These are phyloP conservation scores for Solanum dulcamara DNA, from an alignment of 257 asterid genomes.

Conservation along the genomic window DNA sequence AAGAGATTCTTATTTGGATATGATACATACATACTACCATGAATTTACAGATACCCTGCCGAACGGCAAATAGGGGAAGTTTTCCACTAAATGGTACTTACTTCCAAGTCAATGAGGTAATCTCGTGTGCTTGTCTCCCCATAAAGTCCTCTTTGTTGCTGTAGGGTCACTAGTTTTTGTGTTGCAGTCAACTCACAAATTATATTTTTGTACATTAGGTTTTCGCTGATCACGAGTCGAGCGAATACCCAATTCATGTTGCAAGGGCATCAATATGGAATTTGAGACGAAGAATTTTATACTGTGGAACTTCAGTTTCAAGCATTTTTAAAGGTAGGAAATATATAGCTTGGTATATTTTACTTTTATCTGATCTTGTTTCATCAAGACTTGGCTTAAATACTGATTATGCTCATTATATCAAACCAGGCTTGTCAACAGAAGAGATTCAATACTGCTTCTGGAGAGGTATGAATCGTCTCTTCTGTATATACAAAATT, in stretches of 20 bases:
- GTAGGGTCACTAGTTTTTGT: not conserved
- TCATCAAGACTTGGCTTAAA: not conserved
- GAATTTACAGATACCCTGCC: slow-evolving; percentile 43
- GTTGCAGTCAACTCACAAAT: not conserved
- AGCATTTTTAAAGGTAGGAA: slow-evolving; percentile 43
- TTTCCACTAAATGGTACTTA: slow-evolving; percentile 81
- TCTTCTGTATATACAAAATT: not conserved
- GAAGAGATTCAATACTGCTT: slow-evolving; percentile 6
- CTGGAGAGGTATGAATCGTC: slow-evolving; percentile 9
- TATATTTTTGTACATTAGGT: slow-evolving; percentile 20
- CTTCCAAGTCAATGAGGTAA: slow-evolving; percentile 71
- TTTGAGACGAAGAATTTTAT: slow-evolving; percentile 14
- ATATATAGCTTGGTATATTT: not conserved
- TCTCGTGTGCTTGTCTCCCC: not conserved
- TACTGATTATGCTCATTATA: not conserved
- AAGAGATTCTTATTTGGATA: not conserved
- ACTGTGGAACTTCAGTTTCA: slow-evolving; percentile 35
- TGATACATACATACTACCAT: not conserved
- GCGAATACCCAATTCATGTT: slow-evolving; percentile 30
- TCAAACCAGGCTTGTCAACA: slow-evolving; percentile 17
- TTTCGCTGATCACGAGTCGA: slow-evolving; percentile 56
- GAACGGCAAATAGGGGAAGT: slow-evolving; percentile 46
- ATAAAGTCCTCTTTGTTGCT: not conserved
- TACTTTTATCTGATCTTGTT: not conserved
- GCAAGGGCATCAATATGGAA: slow-evolving; percentile 21